A percentile compares a stretch with the other conserved stretches of the same genome.
These are phyloP conservation scores for Chrysochromulina parva DNA, from an alignment of 78 protist genomes.

Conservation along the genomic window DNA sequence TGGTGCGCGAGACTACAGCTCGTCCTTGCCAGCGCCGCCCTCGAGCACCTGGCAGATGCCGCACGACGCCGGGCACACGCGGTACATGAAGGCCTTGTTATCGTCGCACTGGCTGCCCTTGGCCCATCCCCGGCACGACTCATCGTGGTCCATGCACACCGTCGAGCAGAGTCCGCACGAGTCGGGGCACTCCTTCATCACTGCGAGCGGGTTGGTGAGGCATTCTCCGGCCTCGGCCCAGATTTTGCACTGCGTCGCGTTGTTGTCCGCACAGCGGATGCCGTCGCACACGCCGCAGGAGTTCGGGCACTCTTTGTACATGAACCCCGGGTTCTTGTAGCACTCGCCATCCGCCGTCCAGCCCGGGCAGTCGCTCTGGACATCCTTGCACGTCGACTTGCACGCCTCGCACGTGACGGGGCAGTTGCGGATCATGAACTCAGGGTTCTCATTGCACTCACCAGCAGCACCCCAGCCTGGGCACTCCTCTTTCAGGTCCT, in stretches of 20 bases:
- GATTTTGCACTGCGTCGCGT: conserved; percentile 8
- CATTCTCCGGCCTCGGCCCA: conserved; percentile 12
- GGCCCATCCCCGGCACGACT: not conserved
- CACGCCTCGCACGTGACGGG: conserved; percentile 16
- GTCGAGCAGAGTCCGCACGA: conserved; percentile 24
- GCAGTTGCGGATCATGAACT: conserved; percentile 24
- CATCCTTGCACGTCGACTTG: conserved; percentile 12
- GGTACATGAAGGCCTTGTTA: conserved; percentile 7
- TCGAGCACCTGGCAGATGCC: conserved; percentile 11
- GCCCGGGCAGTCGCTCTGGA: conserved; percentile 17
- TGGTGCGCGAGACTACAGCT: not conserved
- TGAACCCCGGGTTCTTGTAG: not conserved
- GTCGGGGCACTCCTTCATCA: conserved; percentile 1
- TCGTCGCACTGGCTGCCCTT: not conserved
- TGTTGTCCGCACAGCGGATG: not conserved
- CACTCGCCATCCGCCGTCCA: conserved; percentile 31
- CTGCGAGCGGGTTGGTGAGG: not conserved
- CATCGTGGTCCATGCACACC: conserved; percentile 21
- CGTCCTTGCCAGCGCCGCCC: not conserved
- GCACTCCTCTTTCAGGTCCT: not conserved
- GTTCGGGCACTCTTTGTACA: not conserved
- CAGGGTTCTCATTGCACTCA: not conserved
- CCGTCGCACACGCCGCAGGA: not conserved
- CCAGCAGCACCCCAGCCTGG: not conserved
- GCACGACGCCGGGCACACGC: conserved; percentile 14